A percentile compares a stretch with the other conserved stretches of the same genome.
These are phyloP conservation scores for Stephanodiscus minutulus DNA, from an alignment of 108 stramenopile species.

Conservation along the genomic window DNA sequence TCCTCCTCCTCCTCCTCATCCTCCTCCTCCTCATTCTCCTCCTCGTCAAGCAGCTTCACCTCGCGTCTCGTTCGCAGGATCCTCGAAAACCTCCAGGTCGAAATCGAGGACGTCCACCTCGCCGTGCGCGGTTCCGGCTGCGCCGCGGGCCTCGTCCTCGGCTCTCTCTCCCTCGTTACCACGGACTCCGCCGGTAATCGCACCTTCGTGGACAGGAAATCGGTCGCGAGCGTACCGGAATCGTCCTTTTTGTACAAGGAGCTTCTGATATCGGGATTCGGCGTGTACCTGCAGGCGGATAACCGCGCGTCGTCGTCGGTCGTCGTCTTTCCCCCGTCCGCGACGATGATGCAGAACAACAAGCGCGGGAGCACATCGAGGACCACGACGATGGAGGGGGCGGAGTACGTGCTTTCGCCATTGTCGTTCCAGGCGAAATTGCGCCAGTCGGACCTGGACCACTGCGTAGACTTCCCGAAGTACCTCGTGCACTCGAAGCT, in stretches of 20 bases:
- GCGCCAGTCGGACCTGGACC: conserved; percentile 67
- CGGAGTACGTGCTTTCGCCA: conserved; percentile 66
- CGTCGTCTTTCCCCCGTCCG: no score
- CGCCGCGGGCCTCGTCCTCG: conserved; percentile 66
- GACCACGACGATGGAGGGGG: conserved; percentile 22
- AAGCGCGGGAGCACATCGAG: neutral
- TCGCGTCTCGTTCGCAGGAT: conserved; percentile 75
- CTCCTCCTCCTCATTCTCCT: conserved; percentile 48
- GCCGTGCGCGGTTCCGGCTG: conserved; percentile 52
- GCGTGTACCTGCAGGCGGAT: conserved; percentile 72
- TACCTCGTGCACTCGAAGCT: conserved; percentile 73
- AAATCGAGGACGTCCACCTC: conserved; percentile 77
- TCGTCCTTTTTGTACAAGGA: conserved; percentile 72
- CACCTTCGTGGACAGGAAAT: conserved; percentile 77
- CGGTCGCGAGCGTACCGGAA: conserved; percentile 22
- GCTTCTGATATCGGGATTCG: conserved; percentile 67
- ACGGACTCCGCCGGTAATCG: conserved; percentile 68
- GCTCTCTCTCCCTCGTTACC: conserved; percentile 67
- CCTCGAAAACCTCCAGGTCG: conserved; percentile 83
- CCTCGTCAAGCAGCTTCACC: conserved; percentile 48
- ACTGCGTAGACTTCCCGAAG: conserved; percentile 75
- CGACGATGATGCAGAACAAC: neutral
- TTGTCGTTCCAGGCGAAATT: conserved; percentile 77
- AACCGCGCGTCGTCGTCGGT: conserved; percentile 1
- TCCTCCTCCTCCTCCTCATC: conserved; percentile 7